Percentiles rank a stretch among this genome's conserved stretches.
Conservation (phyloP, 331 rosid species). For the Malus hybrid region DNA sequence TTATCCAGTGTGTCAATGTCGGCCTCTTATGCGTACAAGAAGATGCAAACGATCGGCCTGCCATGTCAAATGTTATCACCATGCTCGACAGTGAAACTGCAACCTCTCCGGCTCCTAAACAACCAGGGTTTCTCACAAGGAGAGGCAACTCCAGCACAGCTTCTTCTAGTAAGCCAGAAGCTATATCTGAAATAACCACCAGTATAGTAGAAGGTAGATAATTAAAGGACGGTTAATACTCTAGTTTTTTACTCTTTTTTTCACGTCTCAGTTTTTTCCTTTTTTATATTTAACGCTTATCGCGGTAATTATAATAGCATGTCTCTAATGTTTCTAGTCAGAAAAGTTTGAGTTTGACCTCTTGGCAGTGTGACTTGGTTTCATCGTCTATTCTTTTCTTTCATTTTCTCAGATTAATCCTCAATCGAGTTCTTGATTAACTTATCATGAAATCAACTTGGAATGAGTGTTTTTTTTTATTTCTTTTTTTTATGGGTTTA, state of each 20-base stretch:
- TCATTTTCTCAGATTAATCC: no score
- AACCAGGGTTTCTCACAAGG: constrained; percentile 37
- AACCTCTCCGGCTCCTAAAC: constrained; percentile 30
- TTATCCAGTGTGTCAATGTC: constrained; percentile 27
- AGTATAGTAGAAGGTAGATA: constrained; percentile 21
- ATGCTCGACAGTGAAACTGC: constrained; percentile 38
- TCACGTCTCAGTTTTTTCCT: neutral
- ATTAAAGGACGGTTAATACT: neutral
- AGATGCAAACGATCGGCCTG: constrained; percentile 45
- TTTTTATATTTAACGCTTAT: neutral
- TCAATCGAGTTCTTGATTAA: no score
- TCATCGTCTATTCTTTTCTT: neutral
- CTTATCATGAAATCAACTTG: neutral
- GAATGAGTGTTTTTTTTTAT: neutral
- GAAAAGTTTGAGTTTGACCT: neutral
- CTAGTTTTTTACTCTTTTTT: no score
- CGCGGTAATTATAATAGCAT: neutral
- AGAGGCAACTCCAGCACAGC: constrained; percentile 11
- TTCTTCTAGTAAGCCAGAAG: constrained; percentile 27
- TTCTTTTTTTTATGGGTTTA: neutral
- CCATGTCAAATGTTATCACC: constrained; percentile 32
- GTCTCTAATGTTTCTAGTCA: no score
- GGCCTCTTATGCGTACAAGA: constrained; percentile 56
- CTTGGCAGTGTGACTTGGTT: neutral
- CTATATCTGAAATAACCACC: neutral